Evolutionary conservation across 495 filamentous ascomycete species (phyloP).

Genomic region (Choiromyces venosus): DNA sequence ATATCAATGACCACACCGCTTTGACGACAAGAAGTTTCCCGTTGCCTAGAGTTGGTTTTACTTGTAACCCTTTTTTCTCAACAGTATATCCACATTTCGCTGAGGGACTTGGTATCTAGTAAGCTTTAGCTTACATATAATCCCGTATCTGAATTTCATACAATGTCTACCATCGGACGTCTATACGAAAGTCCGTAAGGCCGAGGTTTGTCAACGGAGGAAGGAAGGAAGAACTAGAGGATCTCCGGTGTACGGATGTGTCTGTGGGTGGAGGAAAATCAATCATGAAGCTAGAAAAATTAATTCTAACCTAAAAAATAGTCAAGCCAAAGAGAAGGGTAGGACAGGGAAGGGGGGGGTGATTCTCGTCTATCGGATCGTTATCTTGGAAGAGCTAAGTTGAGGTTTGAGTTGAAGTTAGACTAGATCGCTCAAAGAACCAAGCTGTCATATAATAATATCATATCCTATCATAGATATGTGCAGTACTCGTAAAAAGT

Average conservation of each 20-base stretch:
- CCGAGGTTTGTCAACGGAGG: neutral
- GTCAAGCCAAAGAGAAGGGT: neutral
- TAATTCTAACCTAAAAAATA: neutral
- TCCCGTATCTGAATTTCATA: neutral
- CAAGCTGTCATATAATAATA: neutral
- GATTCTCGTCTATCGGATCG: neutral
- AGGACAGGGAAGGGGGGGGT: neutral
- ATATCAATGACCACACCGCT: neutral
- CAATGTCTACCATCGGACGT: neutral
- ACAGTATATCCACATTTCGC: neutral
- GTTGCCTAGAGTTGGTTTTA: neutral
- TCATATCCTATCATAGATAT: neutral
- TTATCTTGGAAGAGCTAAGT: neutral
- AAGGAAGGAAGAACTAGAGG: neutral
- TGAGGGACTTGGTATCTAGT: neutral
- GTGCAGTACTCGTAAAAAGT: neutral
- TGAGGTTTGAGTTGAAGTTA: neutral
- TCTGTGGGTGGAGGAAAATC: neutral
- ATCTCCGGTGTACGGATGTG: neutral
- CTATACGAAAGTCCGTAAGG: neutral
- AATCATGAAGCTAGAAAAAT: neutral
- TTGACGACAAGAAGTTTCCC: neutral
- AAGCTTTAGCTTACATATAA: neutral
- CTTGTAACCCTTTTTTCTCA: neutral
- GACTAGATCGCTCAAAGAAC: conserved; percentile 3